Percentiles rank a stretch among this genome's conserved stretches.
These are phyloP conservation scores for Digitaria exilis DNA, from an alignment of 202 grass and related monocot species.

Conservation along the genomic window DNA sequence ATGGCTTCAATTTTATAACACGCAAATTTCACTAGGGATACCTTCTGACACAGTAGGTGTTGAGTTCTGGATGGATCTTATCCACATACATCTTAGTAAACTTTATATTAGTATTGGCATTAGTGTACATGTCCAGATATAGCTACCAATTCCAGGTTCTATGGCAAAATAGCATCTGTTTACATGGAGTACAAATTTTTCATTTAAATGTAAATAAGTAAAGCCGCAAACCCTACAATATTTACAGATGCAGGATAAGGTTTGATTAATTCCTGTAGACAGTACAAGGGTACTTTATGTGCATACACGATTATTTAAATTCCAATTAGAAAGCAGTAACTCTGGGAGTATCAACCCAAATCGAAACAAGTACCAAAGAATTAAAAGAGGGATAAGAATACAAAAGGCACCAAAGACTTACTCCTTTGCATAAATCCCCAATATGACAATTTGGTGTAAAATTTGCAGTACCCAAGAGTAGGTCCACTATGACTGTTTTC, in stretches of 20 bases:
- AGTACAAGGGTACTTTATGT: neutral
- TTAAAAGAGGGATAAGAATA: conserved; percentile 21
- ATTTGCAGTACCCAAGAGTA: conserved; percentile 42
- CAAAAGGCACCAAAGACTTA: conserved; percentile 36
- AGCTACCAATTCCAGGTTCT: neutral
- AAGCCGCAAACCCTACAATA: neutral
- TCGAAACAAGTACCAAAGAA: conserved; percentile 7
- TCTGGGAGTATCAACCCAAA: conserved; percentile 7
- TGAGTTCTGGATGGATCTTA: conserved; percentile 25
- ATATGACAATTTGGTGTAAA: conserved; percentile 44
- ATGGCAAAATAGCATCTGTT: neutral
- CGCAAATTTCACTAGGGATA: conserved; percentile 5
- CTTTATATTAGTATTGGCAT: neutral
- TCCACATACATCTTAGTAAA: conserved; percentile 25
- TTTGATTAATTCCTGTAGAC: conserved; percentile 8
- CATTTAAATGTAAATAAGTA: neutral
- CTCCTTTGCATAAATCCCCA: conserved; percentile 46
- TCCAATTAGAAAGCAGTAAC: conserved; percentile 1
- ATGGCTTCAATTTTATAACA: too few species aligned
- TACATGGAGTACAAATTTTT: neutral
- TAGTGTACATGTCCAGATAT: conserved; percentile 20
- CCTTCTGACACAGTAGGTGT: conserved; percentile 10
- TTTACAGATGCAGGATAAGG: neutral
- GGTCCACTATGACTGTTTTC: conserved; percentile 21
- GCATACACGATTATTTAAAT: too few species aligned